Percentiles rank a stretch among this genome's conserved stretches.
These are phyloP conservation scores for Anisodus tanguticus DNA, from an alignment of 257 asterid genomes.

Conservation along the genomic window DNA sequence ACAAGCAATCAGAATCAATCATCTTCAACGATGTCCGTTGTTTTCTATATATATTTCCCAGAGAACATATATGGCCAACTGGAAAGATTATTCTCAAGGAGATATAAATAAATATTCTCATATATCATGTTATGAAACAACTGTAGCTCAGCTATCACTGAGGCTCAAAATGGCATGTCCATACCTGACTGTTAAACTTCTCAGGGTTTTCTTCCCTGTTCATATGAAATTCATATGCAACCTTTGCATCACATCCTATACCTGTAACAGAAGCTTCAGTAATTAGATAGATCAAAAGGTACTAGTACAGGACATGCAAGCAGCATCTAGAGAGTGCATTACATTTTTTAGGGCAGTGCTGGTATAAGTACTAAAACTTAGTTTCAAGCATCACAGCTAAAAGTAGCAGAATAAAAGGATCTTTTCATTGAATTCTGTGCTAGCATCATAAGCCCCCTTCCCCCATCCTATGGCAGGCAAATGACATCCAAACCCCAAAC, in stretches of 20 bases:
- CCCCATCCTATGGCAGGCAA: background rate
- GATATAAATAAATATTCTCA: background rate
- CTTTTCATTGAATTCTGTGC: background rate
- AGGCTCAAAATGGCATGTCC: slow-evolving; percentile 23
- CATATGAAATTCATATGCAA: slow-evolving; percentile 80
- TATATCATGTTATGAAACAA: slow-evolving; percentile 4
- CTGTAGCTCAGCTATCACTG: slow-evolving; percentile 6
- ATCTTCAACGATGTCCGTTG: background rate
- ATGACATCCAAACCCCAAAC: slow-evolving; percentile 20
- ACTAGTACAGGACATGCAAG: background rate
- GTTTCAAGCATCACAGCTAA: slow-evolving; percentile 6
- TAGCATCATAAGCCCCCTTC: slow-evolving; percentile 8
- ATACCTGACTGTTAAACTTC: slow-evolving; percentile 80
- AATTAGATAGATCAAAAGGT: slow-evolving; percentile 29
- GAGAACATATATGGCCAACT: background rate
- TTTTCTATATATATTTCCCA: background rate
- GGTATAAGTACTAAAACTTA: slow-evolving; percentile 1
- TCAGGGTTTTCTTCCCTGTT: slow-evolving; percentile 80
- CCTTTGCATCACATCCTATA: slow-evolving; percentile 91
- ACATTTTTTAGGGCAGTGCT: background rate
- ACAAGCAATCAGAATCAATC: slow-evolving; percentile 17
- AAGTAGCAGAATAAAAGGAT: background rate
- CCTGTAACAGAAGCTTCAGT: slow-evolving; percentile 48
- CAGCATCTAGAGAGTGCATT: background rate
- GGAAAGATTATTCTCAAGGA: background rate